These are phyloP conservation scores for Venturiaceae sp. DNA, from an alignment of 2,329 filamentous ascomycete genomes.

Conservation along the genomic window DNA sequence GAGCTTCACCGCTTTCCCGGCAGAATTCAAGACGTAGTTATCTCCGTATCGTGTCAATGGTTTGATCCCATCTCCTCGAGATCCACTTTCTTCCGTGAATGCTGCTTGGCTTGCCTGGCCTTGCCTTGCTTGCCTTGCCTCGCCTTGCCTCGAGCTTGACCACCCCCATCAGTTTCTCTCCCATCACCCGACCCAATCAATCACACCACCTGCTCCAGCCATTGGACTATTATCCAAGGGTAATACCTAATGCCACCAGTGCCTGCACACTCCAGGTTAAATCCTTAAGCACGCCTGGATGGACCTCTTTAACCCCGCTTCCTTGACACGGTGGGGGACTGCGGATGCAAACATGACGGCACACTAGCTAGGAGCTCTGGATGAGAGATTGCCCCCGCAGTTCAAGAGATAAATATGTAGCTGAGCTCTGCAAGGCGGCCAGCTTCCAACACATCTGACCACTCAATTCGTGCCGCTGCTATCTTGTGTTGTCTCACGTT, in stretches of 20 bases:
- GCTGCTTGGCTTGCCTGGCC: background rate
- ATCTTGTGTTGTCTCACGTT: background rate
- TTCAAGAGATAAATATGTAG: background rate
- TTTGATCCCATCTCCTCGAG: too few relatives aligned
- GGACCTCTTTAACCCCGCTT: background rate
- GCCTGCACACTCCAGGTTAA: background rate
- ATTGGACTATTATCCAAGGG: background rate
- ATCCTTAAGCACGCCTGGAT: background rate
- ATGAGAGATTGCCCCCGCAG: background rate
- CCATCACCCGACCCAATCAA: background rate
- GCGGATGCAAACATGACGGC: background rate
- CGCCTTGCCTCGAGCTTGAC: background rate
- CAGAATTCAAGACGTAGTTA: too few relatives aligned
- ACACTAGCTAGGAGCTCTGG: background rate
- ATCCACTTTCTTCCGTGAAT: background rate
- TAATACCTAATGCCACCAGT: too few relatives aligned
- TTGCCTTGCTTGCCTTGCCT: background rate
- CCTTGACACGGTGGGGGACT: background rate
- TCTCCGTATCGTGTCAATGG: too few relatives aligned
- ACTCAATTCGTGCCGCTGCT: background rate
- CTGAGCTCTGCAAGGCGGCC: background rate
- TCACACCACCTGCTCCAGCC: background rate
- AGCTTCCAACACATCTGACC: background rate
- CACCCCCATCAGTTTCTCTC: background rate
- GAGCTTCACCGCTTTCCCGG: background rate